Conservation (phyloP, 1,284 basidiomycete genomes). For the Crepidotus sp. region DNA sequence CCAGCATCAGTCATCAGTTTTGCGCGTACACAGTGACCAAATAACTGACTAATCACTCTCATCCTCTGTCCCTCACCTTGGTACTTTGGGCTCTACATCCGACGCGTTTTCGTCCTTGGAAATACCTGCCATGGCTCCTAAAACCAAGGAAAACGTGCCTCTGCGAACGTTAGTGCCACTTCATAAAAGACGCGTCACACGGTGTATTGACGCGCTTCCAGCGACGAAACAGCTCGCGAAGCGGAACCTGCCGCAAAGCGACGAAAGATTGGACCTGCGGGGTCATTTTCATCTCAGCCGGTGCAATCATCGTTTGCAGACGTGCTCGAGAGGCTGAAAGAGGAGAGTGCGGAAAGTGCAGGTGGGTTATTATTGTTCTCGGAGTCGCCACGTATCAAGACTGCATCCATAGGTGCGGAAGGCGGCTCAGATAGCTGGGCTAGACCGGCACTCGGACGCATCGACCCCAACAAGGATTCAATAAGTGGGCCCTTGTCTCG, state of each 20-base stretch:
- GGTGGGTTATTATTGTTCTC: slow-evolving; percentile 22
- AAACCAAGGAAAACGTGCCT: slow-evolving; percentile 28
- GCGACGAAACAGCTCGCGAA: slow-evolving; percentile 23
- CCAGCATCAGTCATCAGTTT: too few species aligned
- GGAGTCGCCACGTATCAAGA: background rate
- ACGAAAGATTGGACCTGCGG: slow-evolving; percentile 41
- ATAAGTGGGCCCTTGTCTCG: slow-evolving; percentile 37
- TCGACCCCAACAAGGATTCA: slow-evolving; percentile 55
- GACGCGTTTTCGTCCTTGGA: slow-evolving; percentile 5
- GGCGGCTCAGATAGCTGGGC: slow-evolving; percentile 75
- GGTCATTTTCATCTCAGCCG: slow-evolving; percentile 30
- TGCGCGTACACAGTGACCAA: slow-evolving; percentile 3
- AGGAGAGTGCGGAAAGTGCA: slow-evolving; percentile 46
- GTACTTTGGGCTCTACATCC: background rate
- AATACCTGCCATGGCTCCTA: slow-evolving; percentile 8
- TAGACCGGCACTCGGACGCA: slow-evolving; percentile 49
- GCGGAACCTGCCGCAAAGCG: slow-evolving; percentile 47
- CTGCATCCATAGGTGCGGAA: slow-evolving; percentile 42
- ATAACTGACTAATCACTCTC: slow-evolving; percentile 1
- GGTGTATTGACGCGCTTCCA: slow-evolving; percentile 20
- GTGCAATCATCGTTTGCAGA: slow-evolving; percentile 59
- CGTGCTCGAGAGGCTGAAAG: slow-evolving; percentile 67
- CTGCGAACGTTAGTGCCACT: slow-evolving; percentile 20
- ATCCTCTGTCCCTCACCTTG: background rate
- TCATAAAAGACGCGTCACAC: slow-evolving; percentile 21